These are phyloP conservation scores for Zymoseptoria crescenta DNA, from an alignment of 2,329 filamentous ascomycete species.

Conservation along the genomic window DNA sequence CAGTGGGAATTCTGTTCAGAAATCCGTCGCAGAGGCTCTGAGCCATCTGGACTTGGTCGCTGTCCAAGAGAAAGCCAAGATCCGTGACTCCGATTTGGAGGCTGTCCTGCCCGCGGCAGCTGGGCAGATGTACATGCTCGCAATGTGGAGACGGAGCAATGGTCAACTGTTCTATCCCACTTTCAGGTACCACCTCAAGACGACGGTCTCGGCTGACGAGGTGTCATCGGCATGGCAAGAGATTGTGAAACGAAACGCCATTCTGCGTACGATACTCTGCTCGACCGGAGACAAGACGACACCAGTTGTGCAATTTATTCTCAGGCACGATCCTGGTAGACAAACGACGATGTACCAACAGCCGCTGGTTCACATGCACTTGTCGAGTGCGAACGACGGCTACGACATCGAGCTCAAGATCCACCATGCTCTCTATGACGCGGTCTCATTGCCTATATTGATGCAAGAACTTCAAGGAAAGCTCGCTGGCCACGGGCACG, in stretches of 20 bases:
- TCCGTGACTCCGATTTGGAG: conserved; percentile 45
- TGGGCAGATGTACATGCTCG: conserved; percentile 75
- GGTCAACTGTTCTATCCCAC: conserved; percentile 65
- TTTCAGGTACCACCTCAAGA: conserved; percentile 55
- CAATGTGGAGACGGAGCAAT: conserved; percentile 60
- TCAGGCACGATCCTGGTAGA: conserved; percentile 34
- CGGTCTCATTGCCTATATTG: conserved; percentile 63
- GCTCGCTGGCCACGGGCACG: conserved; percentile 23
- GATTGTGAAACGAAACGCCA: conserved; percentile 49
- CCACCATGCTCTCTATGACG: conserved; percentile 86
- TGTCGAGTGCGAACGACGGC: conserved; percentile 7
- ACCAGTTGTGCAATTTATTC: conserved; percentile 58
- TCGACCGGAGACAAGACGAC: conserved; percentile 39
- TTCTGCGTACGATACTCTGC: conserved; percentile 63
- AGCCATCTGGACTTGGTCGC: conserved; percentile 4
- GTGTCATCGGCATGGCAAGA: conserved; percentile 55
- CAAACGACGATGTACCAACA: conserved; percentile 24
- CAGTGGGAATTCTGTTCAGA: conserved; percentile 29
- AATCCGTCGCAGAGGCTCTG: conserved; percentile 14
- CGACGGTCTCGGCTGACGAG: conserved; percentile 29
- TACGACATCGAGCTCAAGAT: conserved; percentile 44
- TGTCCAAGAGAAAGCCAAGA: conserved; percentile 17
- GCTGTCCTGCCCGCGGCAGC: conserved; percentile 60
- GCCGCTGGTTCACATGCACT: conserved; percentile 20
- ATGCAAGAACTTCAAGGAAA: conserved; percentile 45